Conservation (phyloP, 371 early-diverging fungal species). For the Apophysomyces sp. region DNA sequence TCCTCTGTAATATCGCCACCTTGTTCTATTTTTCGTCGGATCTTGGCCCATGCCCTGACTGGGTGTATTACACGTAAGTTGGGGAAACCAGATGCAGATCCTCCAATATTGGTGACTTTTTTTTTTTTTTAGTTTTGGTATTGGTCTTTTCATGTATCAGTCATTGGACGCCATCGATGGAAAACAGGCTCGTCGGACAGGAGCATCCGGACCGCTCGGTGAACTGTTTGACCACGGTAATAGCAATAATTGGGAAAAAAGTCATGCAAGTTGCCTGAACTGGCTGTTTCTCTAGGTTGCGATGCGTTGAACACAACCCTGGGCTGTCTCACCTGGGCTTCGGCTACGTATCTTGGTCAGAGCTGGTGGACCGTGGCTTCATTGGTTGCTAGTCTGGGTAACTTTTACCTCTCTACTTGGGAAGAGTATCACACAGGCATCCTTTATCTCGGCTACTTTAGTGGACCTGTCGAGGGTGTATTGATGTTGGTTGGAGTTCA, state of each 20-base stretch:
- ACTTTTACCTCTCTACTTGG: constrained; percentile 94
- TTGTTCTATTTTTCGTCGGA: constrained; percentile 76
- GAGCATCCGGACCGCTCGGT: constrained; percentile 89
- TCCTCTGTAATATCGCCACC: constrained; percentile 71
- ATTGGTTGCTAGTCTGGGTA: constrained; percentile 61
- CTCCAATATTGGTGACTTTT: no score
- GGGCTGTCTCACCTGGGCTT: constrained; percentile 58
- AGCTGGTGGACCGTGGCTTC: constrained; percentile 74
- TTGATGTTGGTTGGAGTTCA: constrained; percentile 64
- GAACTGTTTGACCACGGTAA: constrained; percentile 92
- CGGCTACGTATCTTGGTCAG: constrained; percentile 72
- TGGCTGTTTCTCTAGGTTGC: constrained; percentile 60
- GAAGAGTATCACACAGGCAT: constrained; percentile 95
- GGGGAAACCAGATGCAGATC: not conserved
- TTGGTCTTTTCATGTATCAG: constrained; percentile 92
- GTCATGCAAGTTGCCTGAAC: not conserved
- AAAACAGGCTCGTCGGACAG: constrained; percentile 96
- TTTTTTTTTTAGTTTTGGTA: constrained; percentile 62
- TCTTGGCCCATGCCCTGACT: constrained; percentile 79
- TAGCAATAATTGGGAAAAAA: not conserved
- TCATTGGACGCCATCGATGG: constrained; percentile 98
- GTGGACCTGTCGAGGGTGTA: constrained; percentile 98
- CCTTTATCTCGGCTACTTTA: constrained; percentile 89
- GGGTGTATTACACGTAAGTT: constrained; percentile 77
- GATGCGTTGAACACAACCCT: constrained; percentile 89